Evolutionary conservation across 2,329 filamentous ascomycete species (phyloP).

Genomic region (Phyllosticta citrichinensis): DNA sequence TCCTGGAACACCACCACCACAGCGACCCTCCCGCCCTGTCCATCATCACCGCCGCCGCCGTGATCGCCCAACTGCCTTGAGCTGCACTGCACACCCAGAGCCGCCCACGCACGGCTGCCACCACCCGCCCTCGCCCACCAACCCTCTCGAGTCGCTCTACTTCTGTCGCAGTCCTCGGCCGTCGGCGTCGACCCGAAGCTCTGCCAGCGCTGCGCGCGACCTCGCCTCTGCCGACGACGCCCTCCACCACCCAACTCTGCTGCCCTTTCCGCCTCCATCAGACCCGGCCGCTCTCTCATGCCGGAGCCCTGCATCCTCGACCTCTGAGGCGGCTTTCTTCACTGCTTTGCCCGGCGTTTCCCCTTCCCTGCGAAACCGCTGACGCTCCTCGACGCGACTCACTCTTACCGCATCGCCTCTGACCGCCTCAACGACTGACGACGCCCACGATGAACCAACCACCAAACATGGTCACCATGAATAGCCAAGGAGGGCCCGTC

Average conservation of each 20-base stretch:
- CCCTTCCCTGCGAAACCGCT: background rate
- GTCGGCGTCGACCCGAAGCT: constrained; percentile 4
- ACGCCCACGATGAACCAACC: constrained; percentile 30
- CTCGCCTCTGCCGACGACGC: background rate
- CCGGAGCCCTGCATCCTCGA: constrained; percentile 4
- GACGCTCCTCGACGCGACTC: constrained; percentile 1
- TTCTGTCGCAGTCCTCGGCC: constrained; percentile 1
- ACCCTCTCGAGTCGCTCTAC: background rate
- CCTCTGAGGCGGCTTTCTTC: constrained; percentile 6
- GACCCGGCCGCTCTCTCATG: constrained; percentile 7
- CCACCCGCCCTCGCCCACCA: background rate
- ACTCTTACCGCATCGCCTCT: constrained; percentile 2
- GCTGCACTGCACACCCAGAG: background rate
- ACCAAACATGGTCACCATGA: constrained; percentile 58
- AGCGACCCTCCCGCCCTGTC: constrained; percentile 4
- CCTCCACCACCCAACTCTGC: constrained; percentile 6
- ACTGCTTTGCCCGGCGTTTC: constrained; percentile 1
- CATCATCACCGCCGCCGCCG: constrained; percentile 16
- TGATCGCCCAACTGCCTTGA: constrained; percentile 12
- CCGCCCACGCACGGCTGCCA: constrained; percentile 3
- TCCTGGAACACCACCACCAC: background rate
- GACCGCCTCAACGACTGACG: background rate
- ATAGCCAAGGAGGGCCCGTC: constrained; percentile 53
- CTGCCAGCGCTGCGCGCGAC: constrained; percentile 2
- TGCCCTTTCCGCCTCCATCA: background rate